Evolutionary conservation across 192 early-diverging fungal species (phyloP).

Genomic region (Mortierella alpina): DNA sequence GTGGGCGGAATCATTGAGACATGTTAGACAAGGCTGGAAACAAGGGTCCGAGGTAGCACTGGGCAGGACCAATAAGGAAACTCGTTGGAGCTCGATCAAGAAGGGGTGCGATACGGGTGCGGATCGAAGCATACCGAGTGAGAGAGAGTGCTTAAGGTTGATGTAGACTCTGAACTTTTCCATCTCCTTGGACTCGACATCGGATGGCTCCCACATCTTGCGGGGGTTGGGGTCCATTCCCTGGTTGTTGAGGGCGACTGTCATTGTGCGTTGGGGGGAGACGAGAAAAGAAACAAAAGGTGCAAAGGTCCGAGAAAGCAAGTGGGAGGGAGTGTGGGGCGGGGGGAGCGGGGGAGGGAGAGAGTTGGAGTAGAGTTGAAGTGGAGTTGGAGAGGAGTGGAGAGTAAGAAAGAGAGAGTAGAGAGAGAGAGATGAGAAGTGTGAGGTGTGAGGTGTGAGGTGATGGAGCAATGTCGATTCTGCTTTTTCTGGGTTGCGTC

Average conservation of each 20-base stretch:
- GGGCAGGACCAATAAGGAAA: slow-evolving; percentile 7
- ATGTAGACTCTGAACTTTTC: slow-evolving; percentile 79
- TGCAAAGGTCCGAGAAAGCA: too few relatives aligned
- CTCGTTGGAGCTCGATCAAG: neutral
- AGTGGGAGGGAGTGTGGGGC: neutral
- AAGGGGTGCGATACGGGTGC: neutral
- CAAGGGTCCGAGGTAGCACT: neutral
- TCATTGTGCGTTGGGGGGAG: slow-evolving; percentile 8
- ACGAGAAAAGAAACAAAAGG: neutral
- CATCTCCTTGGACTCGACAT: slow-evolving; percentile 68
- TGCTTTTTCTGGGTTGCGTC: too few relatives aligned
- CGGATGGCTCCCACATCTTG: slow-evolving; percentile 74
- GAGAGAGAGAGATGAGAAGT: neutral
- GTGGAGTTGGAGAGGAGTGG: too few relatives aligned
- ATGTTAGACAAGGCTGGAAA: slow-evolving; percentile 8
- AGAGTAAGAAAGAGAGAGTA: neutral
- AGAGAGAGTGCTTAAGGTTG: slow-evolving; percentile 72
- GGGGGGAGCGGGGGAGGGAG: neutral
- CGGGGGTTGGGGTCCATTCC: slow-evolving; percentile 51
- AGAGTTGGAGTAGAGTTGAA: too few relatives aligned
- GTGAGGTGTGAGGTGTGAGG: neutral
- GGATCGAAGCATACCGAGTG: slow-evolving; percentile 58
- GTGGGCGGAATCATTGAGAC: slow-evolving; percentile 4
- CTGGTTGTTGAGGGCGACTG: slow-evolving; percentile 16
- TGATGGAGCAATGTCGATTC: too few relatives aligned